Conservation (phyloP, 2,329 filamentous ascomycete species). For the Trichoderma koningiopsis region DNA sequence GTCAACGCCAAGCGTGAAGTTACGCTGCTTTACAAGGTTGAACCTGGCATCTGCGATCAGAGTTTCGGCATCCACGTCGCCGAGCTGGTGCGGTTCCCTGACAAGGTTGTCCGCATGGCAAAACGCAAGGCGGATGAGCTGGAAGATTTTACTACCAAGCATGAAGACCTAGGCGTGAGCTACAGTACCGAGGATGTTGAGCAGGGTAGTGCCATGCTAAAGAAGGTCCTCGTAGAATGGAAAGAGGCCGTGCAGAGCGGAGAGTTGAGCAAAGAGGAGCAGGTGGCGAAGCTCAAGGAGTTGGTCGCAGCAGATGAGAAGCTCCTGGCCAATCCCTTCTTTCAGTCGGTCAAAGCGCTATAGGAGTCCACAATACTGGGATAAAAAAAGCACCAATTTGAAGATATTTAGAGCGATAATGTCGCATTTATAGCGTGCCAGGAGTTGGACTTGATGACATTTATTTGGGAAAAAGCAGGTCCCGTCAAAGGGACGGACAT, state of each 20-base stretch:
- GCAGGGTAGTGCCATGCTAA: conserved; percentile 81
- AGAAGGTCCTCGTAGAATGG: conserved; percentile 81
- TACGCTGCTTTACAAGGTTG: conserved; percentile 94
- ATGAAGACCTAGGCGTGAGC: conserved; percentile 60
- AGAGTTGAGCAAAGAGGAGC: conserved; percentile 70
- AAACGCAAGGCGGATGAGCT: conserved; percentile 97
- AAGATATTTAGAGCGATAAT: not conserved
- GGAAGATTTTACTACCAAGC: conserved; percentile 88
- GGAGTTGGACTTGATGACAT: conserved; percentile 17
- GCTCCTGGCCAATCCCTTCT: conserved; percentile 67
- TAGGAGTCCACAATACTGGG: conserved; percentile 46
- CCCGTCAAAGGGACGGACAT: not conserved
- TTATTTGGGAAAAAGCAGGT: conserved; percentile 3
- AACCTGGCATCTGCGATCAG: conserved; percentile 93
- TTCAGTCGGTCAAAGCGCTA: conserved; percentile 63
- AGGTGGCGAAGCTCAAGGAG: conserved; percentile 76
- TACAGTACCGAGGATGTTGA: conserved; percentile 87
- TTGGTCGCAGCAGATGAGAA: conserved; percentile 74
- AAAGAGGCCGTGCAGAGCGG: conserved; percentile 70
- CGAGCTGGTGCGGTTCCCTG: conserved; percentile 92
- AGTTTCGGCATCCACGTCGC: conserved; percentile 98
- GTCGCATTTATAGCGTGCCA: conserved; percentile 17
- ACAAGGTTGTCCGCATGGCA: conserved; percentile 99
- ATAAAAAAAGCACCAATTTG: not conserved
- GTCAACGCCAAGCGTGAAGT: conserved; percentile 73